phyloP scores from a whole-genome alignment of 176 grass and related monocot species.

The Phoenix roebelenii region DNA sequence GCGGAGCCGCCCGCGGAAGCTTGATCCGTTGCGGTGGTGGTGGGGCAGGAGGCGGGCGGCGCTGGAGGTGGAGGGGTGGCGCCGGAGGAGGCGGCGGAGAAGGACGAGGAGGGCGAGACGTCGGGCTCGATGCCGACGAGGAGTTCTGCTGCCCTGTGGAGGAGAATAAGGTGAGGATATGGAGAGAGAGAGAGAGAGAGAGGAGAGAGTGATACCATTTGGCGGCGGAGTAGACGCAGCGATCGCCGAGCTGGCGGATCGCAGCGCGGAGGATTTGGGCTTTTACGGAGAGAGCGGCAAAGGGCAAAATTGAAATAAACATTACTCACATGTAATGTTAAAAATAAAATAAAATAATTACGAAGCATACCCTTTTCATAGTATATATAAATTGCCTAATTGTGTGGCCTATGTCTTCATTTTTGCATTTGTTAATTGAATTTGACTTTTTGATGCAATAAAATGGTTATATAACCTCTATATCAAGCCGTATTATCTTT shows the following conservation, averaged over 20 bases:
- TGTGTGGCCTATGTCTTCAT: too few species aligned
- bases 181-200: neutral
- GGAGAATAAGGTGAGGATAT: neutral
- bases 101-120: constrained; percentile 16
- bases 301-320: too few species aligned
- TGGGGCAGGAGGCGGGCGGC: constrained; percentile 4
- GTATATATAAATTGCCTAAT: too few species aligned
- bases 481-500: too few species aligned
- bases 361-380: too few species aligned
- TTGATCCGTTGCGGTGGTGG: constrained; percentile 40
- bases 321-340: too few species aligned
- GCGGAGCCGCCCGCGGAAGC: constrained; percentile 53
- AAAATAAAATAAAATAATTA: too few species aligned
- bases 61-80: constrained; percentile 34
- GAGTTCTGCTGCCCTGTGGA: constrained; percentile 69
- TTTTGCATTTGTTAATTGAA: too few species aligned
- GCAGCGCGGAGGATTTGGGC: constrained; percentile 31
- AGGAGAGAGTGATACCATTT: constrained; percentile 58
- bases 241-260: constrained; percentile 62
- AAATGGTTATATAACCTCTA: too few species aligned
- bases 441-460: too few species aligned
- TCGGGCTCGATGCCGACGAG: constrained; percentile 71
- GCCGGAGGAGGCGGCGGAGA: constrained; percentile 29
- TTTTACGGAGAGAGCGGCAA: too few species aligned
- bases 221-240: constrained; percentile 76